Evolutionary conservation across 257 asterid genomes (phyloP).

Genomic region (Rehmannia glutinosa): DNA sequence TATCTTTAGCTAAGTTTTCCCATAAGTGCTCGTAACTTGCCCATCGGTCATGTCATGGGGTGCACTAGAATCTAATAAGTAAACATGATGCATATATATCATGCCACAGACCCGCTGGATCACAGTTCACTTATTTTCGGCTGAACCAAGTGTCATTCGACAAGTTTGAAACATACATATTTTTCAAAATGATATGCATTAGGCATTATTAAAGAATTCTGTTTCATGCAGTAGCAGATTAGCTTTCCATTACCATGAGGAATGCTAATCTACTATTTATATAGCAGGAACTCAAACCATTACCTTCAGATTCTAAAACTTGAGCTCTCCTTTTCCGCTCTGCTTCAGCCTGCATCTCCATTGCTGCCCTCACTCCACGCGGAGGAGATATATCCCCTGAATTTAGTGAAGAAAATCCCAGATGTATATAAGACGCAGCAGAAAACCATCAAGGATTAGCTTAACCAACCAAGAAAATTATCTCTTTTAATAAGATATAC

Average conservation of each 20-base stretch:
- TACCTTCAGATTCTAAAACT: slow-evolving; percentile 74
- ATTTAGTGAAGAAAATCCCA: neutral
- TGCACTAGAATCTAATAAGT: no score
- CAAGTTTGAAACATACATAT: neutral
- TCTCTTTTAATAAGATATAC: slow-evolving; percentile 8
- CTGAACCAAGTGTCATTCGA: neutral
- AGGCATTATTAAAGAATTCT: neutral
- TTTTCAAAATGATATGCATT: neutral
- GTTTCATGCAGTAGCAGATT: neutral
- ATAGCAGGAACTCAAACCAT: neutral
- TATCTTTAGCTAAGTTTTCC: no score
- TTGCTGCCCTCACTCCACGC: slow-evolving; percentile 67
- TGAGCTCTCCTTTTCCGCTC: slow-evolving; percentile 80
- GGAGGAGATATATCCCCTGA: slow-evolving; percentile 80
- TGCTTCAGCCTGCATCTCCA: slow-evolving; percentile 90
- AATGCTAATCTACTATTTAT: neutral
- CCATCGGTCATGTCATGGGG: no score
- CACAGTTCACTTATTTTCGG: neutral
- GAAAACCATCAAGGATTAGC: neutral
- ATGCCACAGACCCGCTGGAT: neutral
- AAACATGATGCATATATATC: neutral
- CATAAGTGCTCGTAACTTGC: no score
- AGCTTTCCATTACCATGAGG: neutral
- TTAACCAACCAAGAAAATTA: neutral
- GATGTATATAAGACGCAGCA: neutral